These are phyloP conservation scores for Dictyostelium firmibasis DNA, from an alignment of 78 protist species.

Conservation along the genomic window DNA sequence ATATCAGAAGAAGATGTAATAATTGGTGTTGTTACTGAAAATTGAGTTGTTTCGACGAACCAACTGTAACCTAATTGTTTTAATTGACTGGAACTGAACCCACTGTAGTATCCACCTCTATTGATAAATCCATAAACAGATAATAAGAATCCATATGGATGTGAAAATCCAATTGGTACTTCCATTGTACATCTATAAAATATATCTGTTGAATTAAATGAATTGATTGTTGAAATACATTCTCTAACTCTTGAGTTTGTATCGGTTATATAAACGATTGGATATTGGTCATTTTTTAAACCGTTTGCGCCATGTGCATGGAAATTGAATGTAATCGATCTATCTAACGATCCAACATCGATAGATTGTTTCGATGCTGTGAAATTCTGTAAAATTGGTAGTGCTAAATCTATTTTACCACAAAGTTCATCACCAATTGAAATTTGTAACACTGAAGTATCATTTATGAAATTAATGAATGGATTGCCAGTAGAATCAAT, in stretches of 20 bases:
- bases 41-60: not conserved
- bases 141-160: not conserved
- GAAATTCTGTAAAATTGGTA: not conserved
- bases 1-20: not conserved
- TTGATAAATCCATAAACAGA: not conserved
- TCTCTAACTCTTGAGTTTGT: not conserved
- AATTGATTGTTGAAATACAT: not conserved
- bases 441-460: not conserved
- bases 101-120: not conserved
- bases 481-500: not conserved
- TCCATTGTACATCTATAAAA: not conserved
- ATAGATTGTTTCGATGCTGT: not conserved
- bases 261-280: not conserved
- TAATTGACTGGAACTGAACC: not conserved
- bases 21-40: not conserved
- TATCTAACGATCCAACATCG: not conserved
- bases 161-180: not conserved
- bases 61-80: not conserved
- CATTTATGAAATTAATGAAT: not conserved
- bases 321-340: not conserved
- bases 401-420: not conserved
- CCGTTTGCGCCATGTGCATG: not conserved
- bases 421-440: not conserved
- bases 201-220: not conserved
- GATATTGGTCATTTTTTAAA: not conserved